Evolutionary conservation across 495 filamentous ascomycete genomes (phyloP).

Genomic region (Clavariopsis aquatica): DNA sequence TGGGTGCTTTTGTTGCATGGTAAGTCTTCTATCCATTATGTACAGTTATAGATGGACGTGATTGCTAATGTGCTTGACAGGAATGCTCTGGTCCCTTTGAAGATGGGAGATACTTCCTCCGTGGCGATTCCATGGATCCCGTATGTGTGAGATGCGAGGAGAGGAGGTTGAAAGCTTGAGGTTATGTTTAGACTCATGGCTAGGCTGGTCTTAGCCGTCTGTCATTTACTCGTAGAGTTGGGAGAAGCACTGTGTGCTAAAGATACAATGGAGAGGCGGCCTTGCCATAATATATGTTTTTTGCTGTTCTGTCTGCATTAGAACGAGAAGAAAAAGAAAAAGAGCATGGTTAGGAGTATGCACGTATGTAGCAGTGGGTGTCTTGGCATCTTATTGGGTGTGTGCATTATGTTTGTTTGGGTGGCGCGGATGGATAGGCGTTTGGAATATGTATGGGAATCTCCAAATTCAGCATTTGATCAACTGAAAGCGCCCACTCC

Average conservation of each 20-base stretch:
- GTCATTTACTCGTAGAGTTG: neutral
- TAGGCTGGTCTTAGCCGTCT: neutral
- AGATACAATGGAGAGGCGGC: neutral
- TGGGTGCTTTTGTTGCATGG: slow-evolving; percentile 80
- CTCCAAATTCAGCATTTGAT: no score
- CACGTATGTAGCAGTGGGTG: neutral
- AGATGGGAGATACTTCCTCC: slow-evolving; percentile 66
- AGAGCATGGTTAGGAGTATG: slow-evolving; percentile 2
- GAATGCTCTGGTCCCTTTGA: slow-evolving; percentile 64
- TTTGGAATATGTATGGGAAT: neutral
- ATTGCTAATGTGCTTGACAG: slow-evolving; percentile 41
- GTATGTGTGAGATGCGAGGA: slow-evolving; percentile 68
- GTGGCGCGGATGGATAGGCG: neutral
- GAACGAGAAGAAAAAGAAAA: no score
- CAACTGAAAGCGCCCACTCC: no score
- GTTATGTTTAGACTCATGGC: neutral
- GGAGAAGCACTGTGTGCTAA: neutral
- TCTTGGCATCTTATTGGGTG: neutral
- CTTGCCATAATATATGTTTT: neutral
- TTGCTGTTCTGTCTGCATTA: neutral
- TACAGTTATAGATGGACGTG: neutral
- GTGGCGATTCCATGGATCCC: slow-evolving; percentile 58
- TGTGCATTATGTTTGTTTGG: no score
- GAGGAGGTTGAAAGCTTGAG: slow-evolving; percentile 60
- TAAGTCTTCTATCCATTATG: slow-evolving; percentile 38